phyloP scores from a whole-genome alignment of 495 filamentous ascomycete genomes.

The Aspergillus mulundensis region DNA sequence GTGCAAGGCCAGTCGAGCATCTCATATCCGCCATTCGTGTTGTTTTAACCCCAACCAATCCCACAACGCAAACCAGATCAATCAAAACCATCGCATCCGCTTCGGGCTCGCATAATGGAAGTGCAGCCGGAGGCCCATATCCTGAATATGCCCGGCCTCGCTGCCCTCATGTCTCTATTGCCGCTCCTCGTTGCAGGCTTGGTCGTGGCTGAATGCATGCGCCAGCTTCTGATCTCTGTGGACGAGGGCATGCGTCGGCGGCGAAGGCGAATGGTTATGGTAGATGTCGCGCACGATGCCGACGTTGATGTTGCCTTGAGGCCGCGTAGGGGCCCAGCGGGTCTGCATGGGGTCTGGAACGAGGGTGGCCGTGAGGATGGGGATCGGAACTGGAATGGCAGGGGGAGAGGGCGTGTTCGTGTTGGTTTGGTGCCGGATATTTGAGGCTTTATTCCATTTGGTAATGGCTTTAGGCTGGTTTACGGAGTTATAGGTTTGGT shows the following conservation, averaged over 20 bases:
- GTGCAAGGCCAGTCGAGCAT: too few species aligned
- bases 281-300: background rate
- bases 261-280: background rate
- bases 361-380: background rate
- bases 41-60: too few species aligned
- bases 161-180: background rate
- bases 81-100: too few species aligned
- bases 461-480: too few species aligned
- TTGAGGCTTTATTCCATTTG: too few species aligned
- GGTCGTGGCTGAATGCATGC: background rate
- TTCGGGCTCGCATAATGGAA: too few species aligned
- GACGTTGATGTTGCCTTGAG: background rate
- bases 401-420: background rate
- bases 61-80: too few species aligned
- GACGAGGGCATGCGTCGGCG: background rate
- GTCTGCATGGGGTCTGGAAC: too few species aligned
- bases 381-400: background rate
- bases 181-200: background rate
- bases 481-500: too few species aligned
- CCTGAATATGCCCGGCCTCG: background rate
- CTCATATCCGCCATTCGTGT: too few species aligned
- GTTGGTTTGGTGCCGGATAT: background rate
- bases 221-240: background rate
- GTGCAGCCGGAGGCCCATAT: background rate
- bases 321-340: too few species aligned